Evolutionary conservation across 441 rosid species (phyloP).

Genomic region (Gossypium trilobum): DNA sequence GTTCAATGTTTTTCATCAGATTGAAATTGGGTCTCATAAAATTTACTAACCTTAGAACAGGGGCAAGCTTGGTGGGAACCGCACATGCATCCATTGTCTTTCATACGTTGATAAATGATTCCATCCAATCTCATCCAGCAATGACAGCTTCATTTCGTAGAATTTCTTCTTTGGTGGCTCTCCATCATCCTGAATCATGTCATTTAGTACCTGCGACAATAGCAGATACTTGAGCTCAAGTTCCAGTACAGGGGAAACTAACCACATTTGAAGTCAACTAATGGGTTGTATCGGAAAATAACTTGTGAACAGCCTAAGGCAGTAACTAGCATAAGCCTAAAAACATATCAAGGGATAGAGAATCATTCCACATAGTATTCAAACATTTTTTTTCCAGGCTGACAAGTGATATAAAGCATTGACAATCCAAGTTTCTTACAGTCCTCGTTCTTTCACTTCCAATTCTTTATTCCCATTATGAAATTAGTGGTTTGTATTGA

Average conservation of each 20-base stretch:
- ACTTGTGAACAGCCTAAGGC: neutral
- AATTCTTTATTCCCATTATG: neutral
- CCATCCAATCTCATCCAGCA: constrained; percentile 83
- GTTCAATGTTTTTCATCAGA: neutral
- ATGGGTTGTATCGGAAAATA: neutral
- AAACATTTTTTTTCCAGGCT: neutral
- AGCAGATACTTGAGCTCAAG: neutral
- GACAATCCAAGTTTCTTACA: neutral
- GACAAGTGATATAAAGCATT: neutral
- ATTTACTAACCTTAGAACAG: constrained; percentile 38
- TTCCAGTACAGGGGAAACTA: neutral
- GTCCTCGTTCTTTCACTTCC: neutral
- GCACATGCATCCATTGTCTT: constrained; percentile 82
- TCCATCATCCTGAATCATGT: constrained; percentile 62
- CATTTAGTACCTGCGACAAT: constrained; percentile 52
- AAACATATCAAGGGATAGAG: neutral
- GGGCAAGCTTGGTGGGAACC: constrained; percentile 71
- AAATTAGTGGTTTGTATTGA: neutral
- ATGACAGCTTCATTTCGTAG: constrained; percentile 59
- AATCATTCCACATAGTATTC: neutral
- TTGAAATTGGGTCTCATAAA: neutral
- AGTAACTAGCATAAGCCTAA: neutral
- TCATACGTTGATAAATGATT: constrained; percentile 58
- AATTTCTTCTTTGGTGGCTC: constrained; percentile 74
- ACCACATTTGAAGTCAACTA: neutral